phyloP scores from a whole-genome alignment of 1,139 yeast species.

The Magnusiomyces magnusii region DNA sequence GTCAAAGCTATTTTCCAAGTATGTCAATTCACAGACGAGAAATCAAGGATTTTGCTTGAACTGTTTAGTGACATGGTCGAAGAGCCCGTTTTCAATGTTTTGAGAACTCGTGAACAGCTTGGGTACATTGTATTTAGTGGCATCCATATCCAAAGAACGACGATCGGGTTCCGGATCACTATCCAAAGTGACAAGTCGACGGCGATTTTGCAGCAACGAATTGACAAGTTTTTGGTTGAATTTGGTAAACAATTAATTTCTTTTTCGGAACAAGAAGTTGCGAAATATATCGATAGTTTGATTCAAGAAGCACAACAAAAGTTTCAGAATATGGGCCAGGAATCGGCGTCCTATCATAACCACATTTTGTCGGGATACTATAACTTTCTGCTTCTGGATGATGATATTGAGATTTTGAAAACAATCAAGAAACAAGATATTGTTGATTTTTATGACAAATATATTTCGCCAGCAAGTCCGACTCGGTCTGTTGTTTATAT shows the following conservation, averaged over 20 bases:
- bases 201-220: slow-evolving; percentile 66
- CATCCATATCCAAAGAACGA: slow-evolving; percentile 56
- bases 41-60: slow-evolving; percentile 46
- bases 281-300: slow-evolving; percentile 61
- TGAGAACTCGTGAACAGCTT: slow-evolving; percentile 87
- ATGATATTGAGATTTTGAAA: slow-evolving; percentile 51
- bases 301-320: slow-evolving; percentile 59
- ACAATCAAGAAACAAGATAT: slow-evolving; percentile 51
- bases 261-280: slow-evolving; percentile 56
- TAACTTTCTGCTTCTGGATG: slow-evolving; percentile 52
- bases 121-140: slow-evolving; percentile 89
- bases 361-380: slow-evolving; percentile 68
- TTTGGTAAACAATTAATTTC: slow-evolving; percentile 35
- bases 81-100: slow-evolving; percentile 84
- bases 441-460: slow-evolving; percentile 44
- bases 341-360: slow-evolving; percentile 56
- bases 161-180: slow-evolving; percentile 69
- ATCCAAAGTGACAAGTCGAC: slow-evolving; percentile 81
- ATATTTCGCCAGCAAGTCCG: slow-evolving; percentile 41
- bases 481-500: slow-evolving; percentile 44
- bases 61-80: slow-evolving; percentile 62
- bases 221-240: slow-evolving; percentile 51
- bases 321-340: slow-evolving; percentile 71
- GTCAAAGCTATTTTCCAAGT: slow-evolving; percentile 71
- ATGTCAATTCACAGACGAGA: slow-evolving; percentile 40